These are phyloP conservation scores for Penicillium angulare DNA, from an alignment of 495 filamentous ascomycete genomes.

Conservation along the genomic window DNA sequence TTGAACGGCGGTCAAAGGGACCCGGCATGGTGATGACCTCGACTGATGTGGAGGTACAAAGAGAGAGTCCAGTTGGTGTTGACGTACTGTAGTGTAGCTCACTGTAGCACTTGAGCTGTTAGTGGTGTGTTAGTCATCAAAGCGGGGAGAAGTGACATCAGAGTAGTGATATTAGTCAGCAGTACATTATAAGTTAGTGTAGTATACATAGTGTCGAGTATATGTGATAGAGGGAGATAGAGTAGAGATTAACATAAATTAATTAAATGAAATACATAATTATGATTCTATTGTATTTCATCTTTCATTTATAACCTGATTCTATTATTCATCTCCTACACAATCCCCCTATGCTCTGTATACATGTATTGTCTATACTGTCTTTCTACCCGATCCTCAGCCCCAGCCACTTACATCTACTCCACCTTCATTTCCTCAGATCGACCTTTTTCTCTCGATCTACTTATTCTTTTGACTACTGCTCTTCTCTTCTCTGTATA, in stretches of 20 bases:
- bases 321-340: not conserved
- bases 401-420: not conserved
- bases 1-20: constrained; percentile 49
- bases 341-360: not conserved
- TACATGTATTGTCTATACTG: too few relatives aligned
- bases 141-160: constrained; percentile 12
- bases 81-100: not conserved
- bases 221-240: too few relatives aligned
- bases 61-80: not conserved
- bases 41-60: not conserved
- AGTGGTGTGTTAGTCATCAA: not conserved
- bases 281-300: not conserved
- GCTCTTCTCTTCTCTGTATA: not conserved
- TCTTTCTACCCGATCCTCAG: not conserved
- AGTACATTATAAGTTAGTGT: too few relatives aligned
- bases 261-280: too few relatives aligned
- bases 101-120: not conserved
- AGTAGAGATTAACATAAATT: too few relatives aligned
- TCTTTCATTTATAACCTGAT: not conserved
- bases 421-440: not conserved
- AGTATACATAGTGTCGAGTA: too few relatives aligned
- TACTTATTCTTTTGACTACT: not conserved
- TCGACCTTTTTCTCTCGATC: too few relatives aligned
- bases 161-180: too few relatives aligned
- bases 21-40: constrained; percentile 35